These are phyloP conservation scores for Amaranthus hypochondriacus DNA, from an alignment of 148 eudicot species.

Conservation along the genomic window DNA sequence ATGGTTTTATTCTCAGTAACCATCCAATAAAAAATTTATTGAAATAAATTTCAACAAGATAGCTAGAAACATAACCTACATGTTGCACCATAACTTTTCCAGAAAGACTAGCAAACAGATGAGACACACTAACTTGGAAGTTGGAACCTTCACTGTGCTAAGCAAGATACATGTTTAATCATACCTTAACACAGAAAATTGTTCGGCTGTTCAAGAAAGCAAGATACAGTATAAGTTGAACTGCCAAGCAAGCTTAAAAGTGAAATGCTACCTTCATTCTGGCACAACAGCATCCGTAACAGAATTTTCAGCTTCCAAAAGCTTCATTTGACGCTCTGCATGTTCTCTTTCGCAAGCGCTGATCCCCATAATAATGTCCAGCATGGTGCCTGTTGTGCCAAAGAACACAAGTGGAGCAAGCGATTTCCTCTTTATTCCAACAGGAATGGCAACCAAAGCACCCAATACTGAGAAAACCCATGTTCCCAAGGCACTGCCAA, in stretches of 20 bases:
- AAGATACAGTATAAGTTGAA: not conserved
- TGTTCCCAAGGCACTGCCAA: conserved; percentile 77
- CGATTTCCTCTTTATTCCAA: conserved; percentile 78
- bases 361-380: conserved; percentile 90
- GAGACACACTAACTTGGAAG: not conserved
- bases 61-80: not conserved
- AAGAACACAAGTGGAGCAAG: conserved; percentile 93
- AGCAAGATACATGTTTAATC: not conserved
- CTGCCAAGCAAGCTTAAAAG: not conserved
- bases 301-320: conserved; percentile 62
- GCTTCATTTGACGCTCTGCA: conserved; percentile 90
- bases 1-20: not conserved
- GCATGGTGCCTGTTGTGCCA: conserved; percentile 97
- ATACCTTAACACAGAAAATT: not conserved
- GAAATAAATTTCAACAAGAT: not conserved
- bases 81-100: not conserved
- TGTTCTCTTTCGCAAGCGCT: conserved; percentile 92
- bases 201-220: not conserved
- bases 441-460: conserved; percentile 90
- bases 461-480: conserved; percentile 99
- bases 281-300: conserved; percentile 23
- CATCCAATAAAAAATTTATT: not conserved
- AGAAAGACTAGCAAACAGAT: not conserved
- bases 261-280: conserved; percentile 10
- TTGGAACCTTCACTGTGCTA: not conserved